Percentiles rank a stretch among this genome's conserved stretches.
These are phyloP conservation scores for Salix suchowensis DNA, from an alignment of 345 rosid genomes.

Conservation along the genomic window DNA sequence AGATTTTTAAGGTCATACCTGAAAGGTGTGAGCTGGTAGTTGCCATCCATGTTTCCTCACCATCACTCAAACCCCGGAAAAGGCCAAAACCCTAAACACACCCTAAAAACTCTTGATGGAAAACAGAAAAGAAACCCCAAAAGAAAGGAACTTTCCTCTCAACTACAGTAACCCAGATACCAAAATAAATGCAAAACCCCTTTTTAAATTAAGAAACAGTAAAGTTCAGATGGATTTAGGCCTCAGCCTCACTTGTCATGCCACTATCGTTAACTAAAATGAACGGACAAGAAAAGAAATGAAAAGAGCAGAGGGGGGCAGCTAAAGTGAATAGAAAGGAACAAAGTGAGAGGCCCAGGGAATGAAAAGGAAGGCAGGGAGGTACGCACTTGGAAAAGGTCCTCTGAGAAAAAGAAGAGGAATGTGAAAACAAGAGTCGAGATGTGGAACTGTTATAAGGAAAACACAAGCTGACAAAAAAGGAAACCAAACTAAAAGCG, in stretches of 20 bases:
- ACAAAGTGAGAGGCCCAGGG: not conserved
- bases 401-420: not conserved
- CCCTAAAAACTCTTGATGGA: not conserved
- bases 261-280: not conserved
- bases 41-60: conserved; percentile 99
- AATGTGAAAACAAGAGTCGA: not conserved
- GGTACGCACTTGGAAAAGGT: not conserved
- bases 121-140: not conserved
- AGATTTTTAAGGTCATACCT: conserved; percentile 38
- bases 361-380: not conserved
- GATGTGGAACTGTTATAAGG: not conserved
- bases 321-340: not conserved
- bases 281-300: not conserved
- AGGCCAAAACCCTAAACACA: conserved; percentile 13
- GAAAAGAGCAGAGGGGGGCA: not conserved
- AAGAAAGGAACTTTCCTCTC: not conserved
- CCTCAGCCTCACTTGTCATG: not conserved
- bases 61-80: conserved; percentile 45
- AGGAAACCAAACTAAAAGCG: not conserved
- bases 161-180: not conserved
- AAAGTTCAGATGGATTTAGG: not conserved
- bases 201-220: not conserved
- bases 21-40: conserved; percentile 90
- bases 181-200: not conserved
- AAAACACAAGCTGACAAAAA: not conserved